phyloP scores from a whole-genome alignment of 2,329 filamentous ascomycete genomes.

The Phialocephala sp. region DNA sequence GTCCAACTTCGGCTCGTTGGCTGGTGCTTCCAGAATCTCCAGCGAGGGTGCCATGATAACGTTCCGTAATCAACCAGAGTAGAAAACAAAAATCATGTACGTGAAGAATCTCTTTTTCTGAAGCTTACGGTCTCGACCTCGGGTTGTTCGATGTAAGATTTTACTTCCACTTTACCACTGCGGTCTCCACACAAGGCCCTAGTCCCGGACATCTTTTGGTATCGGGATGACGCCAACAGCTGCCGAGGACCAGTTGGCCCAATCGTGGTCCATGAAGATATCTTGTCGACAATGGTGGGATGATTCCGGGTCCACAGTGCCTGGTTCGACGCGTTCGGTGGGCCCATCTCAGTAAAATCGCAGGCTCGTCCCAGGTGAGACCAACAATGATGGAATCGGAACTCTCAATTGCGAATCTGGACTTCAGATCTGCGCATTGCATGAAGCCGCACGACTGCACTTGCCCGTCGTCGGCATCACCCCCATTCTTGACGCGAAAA shows the following conservation, averaged over 20 bases:
- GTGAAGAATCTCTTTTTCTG: not conserved
- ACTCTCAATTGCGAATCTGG: conserved; percentile 4
- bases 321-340: not conserved
- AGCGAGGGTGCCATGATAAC: not conserved
- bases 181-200: not conserved
- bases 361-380: not conserved
- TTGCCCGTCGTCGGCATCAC: not conserved
- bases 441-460: not conserved
- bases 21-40: not conserved
- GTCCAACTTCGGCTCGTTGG: not conserved
- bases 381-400: not conserved
- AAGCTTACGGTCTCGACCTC: not conserved
- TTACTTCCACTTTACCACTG: not conserved
- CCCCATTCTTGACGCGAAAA: not conserved
- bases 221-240: not conserved
- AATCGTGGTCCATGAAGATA: not conserved
- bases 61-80: not conserved
- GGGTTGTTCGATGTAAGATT: not conserved
- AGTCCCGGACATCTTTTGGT: not conserved
- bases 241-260: not conserved
- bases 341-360: not conserved
- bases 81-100: not conserved
- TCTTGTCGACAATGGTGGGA: not conserved
- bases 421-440: conserved; percentile 6
- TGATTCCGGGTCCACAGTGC: not conserved